These are phyloP conservation scores for Globisporangium orthogonon DNA, from an alignment of 352 stramenopile species.

Conservation along the genomic window DNA sequence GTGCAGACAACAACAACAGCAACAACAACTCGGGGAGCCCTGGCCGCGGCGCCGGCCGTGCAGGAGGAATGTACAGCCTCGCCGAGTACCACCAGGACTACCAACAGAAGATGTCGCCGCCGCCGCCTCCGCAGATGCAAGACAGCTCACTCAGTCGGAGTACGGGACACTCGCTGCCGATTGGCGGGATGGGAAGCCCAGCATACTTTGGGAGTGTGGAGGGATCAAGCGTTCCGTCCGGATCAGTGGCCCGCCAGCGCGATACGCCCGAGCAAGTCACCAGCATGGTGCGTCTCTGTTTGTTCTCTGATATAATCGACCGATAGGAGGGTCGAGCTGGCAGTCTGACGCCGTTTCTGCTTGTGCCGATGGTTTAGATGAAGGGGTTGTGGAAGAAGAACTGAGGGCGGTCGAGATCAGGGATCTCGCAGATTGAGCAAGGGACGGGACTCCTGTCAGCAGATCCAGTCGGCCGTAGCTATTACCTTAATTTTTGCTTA, in stretches of 20 bases:
- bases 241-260: constrained; percentile 20
- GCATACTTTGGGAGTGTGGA: constrained; percentile 23
- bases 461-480: background rate
- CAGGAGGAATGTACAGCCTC: constrained; percentile 17
- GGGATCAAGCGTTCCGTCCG: constrained; percentile 21
- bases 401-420: constrained; percentile 9
- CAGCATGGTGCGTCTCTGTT: constrained; percentile 29
- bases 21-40: constrained; percentile 53
- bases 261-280: constrained; percentile 41
- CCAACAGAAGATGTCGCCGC: constrained; percentile 14
- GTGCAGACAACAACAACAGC: constrained; percentile 59
- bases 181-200: constrained; percentile 1
- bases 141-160: constrained; percentile 13
- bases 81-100: constrained; percentile 39
- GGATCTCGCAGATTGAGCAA: background rate
- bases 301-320: background rate
- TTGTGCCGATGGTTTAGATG: constrained; percentile 27
- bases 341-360: background rate
- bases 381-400: constrained; percentile 85
- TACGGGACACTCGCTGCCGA: constrained; percentile 7
- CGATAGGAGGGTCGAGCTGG: background rate
- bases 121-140: constrained; percentile 8
- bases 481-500: constrained; percentile 26
- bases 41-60: constrained; percentile 20
- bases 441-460: background rate